Percentiles rank a stretch among this genome's conserved stretches.
These are phyloP conservation scores for Russula brevipes DNA, from an alignment of 768 basidiomycete genomes.

Conservation along the genomic window DNA sequence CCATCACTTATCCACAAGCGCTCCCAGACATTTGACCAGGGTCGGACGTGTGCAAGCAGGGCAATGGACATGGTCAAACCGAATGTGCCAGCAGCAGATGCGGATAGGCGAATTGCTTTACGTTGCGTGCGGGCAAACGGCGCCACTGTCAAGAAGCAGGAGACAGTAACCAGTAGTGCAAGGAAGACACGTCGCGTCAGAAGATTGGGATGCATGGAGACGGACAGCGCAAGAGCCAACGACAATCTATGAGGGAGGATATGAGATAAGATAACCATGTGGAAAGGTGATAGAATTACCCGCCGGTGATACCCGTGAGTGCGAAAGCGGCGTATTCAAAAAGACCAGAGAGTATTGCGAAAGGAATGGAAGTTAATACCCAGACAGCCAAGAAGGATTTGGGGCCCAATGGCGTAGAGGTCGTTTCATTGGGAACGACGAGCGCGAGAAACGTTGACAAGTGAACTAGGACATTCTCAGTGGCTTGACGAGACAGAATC, in stretches of 20 bases:
- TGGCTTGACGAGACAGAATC: constrained; percentile 6
- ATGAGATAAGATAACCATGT: constrained; percentile 3
- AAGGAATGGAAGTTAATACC: constrained; percentile 47
- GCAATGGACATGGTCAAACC: constrained; percentile 51
- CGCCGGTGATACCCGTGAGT: constrained; percentile 49
- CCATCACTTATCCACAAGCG: constrained; percentile 50
- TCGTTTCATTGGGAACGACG: constrained; percentile 48
- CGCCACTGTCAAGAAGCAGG: constrained; percentile 41
- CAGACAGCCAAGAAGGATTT: constrained; percentile 57
- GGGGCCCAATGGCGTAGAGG: constrained; percentile 40
- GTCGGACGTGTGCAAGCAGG: constrained; percentile 43
- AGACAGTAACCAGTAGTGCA: constrained; percentile 35
- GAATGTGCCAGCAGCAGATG: constrained; percentile 53
- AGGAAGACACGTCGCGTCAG: constrained; percentile 43
- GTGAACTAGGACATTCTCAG: constrained; percentile 40
- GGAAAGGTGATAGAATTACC: constrained; percentile 36
- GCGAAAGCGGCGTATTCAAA: constrained; percentile 49
- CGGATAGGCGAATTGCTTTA: constrained; percentile 45
- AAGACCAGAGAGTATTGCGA: constrained; percentile 48
- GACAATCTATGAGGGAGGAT: constrained; percentile 33
- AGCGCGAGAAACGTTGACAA: constrained; percentile 55
- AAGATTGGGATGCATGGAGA: constrained; percentile 52
- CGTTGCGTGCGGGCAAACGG: constrained; percentile 44
- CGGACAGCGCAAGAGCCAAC: constrained; percentile 46
- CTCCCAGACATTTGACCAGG: constrained; percentile 62